phyloP scores from a whole-genome alignment of 2,329 filamentous ascomycete genomes.

The Ophiocordyceps camponoti-saundersi region DNA sequence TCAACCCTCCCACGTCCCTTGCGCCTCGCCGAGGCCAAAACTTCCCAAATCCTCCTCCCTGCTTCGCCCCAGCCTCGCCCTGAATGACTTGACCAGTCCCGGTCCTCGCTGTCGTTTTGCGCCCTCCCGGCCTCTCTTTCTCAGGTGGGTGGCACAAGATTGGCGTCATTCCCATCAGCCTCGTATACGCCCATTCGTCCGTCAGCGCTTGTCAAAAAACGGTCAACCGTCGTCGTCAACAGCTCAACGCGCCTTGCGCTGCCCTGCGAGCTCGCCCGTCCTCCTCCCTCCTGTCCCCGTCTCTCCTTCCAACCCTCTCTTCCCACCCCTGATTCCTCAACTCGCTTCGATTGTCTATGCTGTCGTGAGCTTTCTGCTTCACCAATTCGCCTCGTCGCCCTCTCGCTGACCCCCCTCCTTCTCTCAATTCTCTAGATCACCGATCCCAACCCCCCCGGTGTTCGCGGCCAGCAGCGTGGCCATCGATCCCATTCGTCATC shows the following conservation, averaged over 20 bases:
- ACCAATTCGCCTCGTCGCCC: background rate
- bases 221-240: background rate
- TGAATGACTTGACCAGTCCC: background rate
- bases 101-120: background rate
- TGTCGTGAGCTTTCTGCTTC: background rate
- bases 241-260: background rate
- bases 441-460: conserved; percentile 30
- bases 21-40: too few relatives aligned
- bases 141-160: background rate
- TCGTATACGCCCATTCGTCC: background rate
- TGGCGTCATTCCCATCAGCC: background rate
- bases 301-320: too few relatives aligned
- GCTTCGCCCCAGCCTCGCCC: background rate
- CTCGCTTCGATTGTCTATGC: background rate
- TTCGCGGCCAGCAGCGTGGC: conserved; percentile 24
- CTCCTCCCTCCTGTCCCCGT: too few relatives aligned
- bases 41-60: background rate
- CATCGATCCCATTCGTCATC: conserved; percentile 9
- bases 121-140: background rate
- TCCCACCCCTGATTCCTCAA: background rate
- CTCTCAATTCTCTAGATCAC: conserved; percentile 20
- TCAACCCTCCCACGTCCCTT: background rate
- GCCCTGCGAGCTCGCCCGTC: background rate
- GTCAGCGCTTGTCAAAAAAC: background rate
- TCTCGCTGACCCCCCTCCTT: conserved; percentile 1